These are phyloP conservation scores for Cordyceps cicadae DNA, from an alignment of 2,329 filamentous ascomycete species.

Conservation along the genomic window DNA sequence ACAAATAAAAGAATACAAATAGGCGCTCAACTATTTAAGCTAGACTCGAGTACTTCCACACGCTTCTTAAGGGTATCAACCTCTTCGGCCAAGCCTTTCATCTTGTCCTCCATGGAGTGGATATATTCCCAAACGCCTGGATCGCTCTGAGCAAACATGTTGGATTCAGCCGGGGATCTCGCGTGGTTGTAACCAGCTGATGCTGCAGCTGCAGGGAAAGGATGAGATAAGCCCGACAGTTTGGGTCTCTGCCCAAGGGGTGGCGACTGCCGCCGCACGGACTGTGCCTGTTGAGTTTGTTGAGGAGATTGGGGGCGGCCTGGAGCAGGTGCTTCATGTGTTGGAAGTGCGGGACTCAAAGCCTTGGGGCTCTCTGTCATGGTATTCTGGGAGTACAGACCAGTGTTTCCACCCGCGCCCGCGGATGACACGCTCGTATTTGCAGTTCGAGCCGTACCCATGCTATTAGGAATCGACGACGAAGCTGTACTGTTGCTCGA, in stretches of 20 bases:
- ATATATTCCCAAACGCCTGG: conserved; percentile 65
- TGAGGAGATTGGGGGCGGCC: conserved; percentile 55
- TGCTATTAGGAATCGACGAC: conserved; percentile 38
- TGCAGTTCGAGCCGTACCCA: conserved; percentile 35
- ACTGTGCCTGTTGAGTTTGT: conserved; percentile 53
- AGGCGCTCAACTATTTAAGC: not conserved
- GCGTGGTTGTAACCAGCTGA: conserved; percentile 24
- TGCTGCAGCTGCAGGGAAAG: conserved; percentile 23
- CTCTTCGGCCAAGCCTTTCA: conserved; percentile 29
- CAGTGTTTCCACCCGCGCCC: conserved; percentile 39
- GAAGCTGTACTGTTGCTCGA: conserved; percentile 45
- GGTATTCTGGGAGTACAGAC: conserved; percentile 61
- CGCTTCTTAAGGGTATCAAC: conserved; percentile 27
- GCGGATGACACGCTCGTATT: conserved; percentile 43
- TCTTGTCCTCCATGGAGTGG: conserved; percentile 55
- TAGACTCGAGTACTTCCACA: conserved; percentile 23
- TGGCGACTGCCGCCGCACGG: conserved; percentile 48
- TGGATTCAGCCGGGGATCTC: conserved; percentile 44
- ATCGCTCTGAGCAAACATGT: conserved; percentile 55
- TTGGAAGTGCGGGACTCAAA: conserved; percentile 55
- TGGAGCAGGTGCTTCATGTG: conserved; percentile 43
- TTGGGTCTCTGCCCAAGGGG: conserved; percentile 35
- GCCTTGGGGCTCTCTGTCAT: conserved; percentile 87
- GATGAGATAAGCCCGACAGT: conserved; percentile 29
- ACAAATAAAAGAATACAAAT: not conserved